A percentile compares a stretch with the other conserved stretches of the same genome.
Conservation (phyloP, 441 rosid genomes). For the Syzygium syzygioides region DNA sequence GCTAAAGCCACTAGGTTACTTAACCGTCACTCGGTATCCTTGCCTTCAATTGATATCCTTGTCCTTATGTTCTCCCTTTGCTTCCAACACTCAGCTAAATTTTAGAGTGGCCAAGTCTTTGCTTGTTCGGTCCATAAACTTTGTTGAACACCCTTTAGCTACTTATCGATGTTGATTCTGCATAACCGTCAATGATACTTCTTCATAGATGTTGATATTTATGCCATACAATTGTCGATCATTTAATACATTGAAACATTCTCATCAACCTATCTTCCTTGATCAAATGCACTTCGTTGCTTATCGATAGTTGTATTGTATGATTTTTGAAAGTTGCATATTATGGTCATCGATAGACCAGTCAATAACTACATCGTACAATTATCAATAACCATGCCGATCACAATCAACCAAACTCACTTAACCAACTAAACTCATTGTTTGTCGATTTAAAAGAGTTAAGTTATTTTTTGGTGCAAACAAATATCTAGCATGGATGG, state of each 20-base stretch:
- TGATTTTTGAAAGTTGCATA: neutral
- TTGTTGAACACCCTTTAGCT: neutral
- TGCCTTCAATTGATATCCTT: neutral
- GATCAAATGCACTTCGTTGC: neutral
- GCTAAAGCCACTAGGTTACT: neutral
- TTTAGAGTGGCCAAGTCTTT: neutral
- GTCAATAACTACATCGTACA: neutral
- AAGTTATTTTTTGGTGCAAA: neutral
- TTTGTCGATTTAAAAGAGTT: neutral
- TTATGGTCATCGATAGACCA: neutral
- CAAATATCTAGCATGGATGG: neutral
- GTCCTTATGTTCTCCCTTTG: neutral
- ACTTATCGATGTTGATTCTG: neutral
- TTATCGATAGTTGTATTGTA: neutral
- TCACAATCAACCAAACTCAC: neutral
- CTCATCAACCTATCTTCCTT: accelerated
- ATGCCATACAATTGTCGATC: neutral
- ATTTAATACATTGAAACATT: neutral
- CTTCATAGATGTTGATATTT: neutral
- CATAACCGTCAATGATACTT: neutral
- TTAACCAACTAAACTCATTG: accelerated
- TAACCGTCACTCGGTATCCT: neutral
- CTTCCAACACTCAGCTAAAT: neutral
- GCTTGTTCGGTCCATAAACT: neutral
- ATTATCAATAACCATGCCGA: accelerated